Evolutionary conservation across 2,329 filamentous ascomycete species (phyloP).

Genomic region (Raffaelea deltoideospora): DNA sequence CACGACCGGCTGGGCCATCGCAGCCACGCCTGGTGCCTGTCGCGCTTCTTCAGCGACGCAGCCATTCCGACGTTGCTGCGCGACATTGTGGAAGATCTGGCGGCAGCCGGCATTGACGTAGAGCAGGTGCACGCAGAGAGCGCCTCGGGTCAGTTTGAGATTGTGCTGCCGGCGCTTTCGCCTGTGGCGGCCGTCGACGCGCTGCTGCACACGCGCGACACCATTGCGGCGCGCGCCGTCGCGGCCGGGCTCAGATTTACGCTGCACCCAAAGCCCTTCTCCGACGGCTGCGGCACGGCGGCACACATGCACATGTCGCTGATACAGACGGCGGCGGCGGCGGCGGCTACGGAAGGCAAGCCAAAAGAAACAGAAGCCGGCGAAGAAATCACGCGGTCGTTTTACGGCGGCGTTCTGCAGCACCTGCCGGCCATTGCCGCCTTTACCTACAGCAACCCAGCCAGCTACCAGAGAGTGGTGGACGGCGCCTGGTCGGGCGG

Average conservation of each 20-base stretch:
- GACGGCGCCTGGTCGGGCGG: conserved; percentile 69
- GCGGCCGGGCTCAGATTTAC: conserved; percentile 51
- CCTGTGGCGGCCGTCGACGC: conserved; percentile 57
- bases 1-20: conserved; percentile 33
- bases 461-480: conserved; percentile 52
- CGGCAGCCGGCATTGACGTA: conserved; percentile 46
- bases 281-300: conserved; percentile 43
- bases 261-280: conserved; percentile 56
- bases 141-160: conserved; percentile 61
- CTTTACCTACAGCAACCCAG: conserved; percentile 49
- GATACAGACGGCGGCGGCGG: no score
- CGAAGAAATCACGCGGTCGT: conserved; percentile 35
- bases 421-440: conserved; percentile 54
- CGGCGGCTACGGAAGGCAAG: conserved; percentile 24
- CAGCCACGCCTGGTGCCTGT: conserved; percentile 57
- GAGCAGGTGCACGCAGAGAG: conserved; percentile 65
- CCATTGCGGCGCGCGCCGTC: conserved; percentile 49
- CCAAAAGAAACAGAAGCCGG: not conserved
- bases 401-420: conserved; percentile 56
- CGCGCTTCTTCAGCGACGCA: conserved; percentile 46
- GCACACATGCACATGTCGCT: conserved; percentile 59
- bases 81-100: conserved; percentile 47
- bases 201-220: conserved; percentile 54
- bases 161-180: conserved; percentile 48
- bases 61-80: conserved; percentile 42